Percentiles rank a stretch among this genome's conserved stretches.
phyloP scores from a whole-genome alignment of 1,284 basidiomycete species.

The Apiotrichum akiyoshidainum region DNA sequence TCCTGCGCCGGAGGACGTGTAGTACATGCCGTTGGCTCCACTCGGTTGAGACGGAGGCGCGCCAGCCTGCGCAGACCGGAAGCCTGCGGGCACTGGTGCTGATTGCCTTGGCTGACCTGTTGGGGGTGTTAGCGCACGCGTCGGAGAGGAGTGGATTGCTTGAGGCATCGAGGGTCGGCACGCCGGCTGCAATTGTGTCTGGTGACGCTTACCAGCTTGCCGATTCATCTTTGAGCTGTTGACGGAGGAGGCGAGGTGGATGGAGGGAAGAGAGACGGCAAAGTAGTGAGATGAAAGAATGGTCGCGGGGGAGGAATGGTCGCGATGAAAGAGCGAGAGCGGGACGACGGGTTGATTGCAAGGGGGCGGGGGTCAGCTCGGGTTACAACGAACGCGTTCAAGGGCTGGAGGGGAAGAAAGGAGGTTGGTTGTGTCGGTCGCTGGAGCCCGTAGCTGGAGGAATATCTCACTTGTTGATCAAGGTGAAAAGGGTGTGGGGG shows the following conservation, averaged over 20 bases:
- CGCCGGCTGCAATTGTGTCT: neutral
- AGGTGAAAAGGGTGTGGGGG: neutral
- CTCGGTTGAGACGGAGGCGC: conserved; percentile 10
- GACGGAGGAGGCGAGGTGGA: neutral
- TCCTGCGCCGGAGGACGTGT: conserved; percentile 31
- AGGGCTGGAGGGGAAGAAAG: neutral
- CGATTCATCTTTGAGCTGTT: conserved; percentile 16
- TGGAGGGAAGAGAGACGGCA: neutral
- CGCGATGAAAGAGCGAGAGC: neutral
- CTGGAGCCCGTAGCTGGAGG: neutral
- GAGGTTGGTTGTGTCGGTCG: neutral
- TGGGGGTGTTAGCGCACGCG: neutral
- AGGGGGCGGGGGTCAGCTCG: conserved; percentile 1
- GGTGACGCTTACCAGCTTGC: conserved; percentile 17
- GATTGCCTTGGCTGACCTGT: conserved; percentile 18
- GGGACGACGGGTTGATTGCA: neutral
- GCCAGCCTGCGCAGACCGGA: conserved; percentile 14
- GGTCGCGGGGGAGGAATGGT: neutral
- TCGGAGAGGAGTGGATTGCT: too few species aligned
- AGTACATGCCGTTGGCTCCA: conserved; percentile 39
- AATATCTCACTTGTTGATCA: conserved; percentile 6
- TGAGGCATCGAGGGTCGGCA: too few species aligned
- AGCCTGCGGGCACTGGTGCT: conserved; percentile 14
- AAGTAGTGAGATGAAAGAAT: neutral
- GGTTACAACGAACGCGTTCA: neutral